Base-by-base conservation (phyloP, 1,284 basidiomycete genomes). In the Megacollybia platyphylla region DNA sequence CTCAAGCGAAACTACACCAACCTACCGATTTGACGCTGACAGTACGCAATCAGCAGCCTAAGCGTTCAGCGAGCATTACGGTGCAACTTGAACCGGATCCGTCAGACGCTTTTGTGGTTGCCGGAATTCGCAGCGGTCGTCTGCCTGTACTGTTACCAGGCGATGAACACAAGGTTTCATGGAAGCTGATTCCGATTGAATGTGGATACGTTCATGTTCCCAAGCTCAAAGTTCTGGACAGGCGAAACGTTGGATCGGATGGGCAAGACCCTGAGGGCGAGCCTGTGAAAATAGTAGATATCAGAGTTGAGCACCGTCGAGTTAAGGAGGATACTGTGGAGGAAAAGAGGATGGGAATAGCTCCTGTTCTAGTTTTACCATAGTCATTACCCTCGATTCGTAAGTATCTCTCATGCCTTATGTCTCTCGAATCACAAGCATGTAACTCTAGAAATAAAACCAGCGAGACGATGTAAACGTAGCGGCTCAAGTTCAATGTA, bases 121-220 rank as follows among this genome's bases (percentile, higher is more conserved):
- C 85, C 1, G 87, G 87, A 0, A 54, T 84, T 26, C 67, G 81
- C 39, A 74, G 63, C 44, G 76, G 74, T 3, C 70, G 77, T 7
- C 49, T 85, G 7, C 77, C 84, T 1, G 61, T 81, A 31, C 60
- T 91, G 18, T 61, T 87, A 27, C 81, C 87, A 1, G 79, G 79
- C 7, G 63, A 65, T 11, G 83, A 87, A 55, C 76, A 78, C 49
- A 65, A 58, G 40, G 42, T 87, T 10, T 58, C 59, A 3, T 87
- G 84, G 79, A 71, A 68, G 28, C 53, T 87, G 20, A 70, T 86
- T 20, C 78, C 85, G 0, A 55, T 87, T 24, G 80, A 84, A 47
- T 86, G 81, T 55, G 83, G 84, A 39, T 64, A 73, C 49, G 63
- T 80, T 37, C 66, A 55, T 45, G 51, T 80, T 10, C 83, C 84